Evolutionary conservation across 495 filamentous ascomycete species (phyloP).

Genomic region (Hyaloscypha bicolor): DNA sequence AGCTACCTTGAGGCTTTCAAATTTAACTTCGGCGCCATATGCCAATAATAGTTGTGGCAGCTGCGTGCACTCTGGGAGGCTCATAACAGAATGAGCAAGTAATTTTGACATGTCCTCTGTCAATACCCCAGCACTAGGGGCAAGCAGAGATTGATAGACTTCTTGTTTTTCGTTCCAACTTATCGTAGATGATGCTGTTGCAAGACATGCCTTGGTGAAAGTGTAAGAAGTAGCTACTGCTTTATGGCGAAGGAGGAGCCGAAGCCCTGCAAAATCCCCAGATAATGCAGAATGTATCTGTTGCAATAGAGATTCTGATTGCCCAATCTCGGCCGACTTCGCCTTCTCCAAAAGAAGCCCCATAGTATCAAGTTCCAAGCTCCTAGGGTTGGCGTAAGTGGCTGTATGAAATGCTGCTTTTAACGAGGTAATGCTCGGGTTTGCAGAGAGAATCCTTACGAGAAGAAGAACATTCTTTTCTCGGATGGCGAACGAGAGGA

Average conservation of each 20-base stretch:
- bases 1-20: constrained; percentile 13
- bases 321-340: constrained; percentile 20
- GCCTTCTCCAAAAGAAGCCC: constrained; percentile 16
- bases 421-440: constrained; percentile 8
- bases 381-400: not conserved
- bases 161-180: constrained; percentile 18
- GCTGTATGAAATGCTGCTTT: constrained; percentile 14
- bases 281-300: constrained; percentile 12
- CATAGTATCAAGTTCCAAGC: constrained; percentile 14
- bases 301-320: constrained; percentile 12
- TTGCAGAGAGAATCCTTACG: constrained; percentile 6
- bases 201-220: constrained; percentile 8
- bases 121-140: not conserved
- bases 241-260: constrained; percentile 20
- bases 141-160: constrained; percentile 4
- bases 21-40: constrained; percentile 3
- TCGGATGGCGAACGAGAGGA: constrained; percentile 17
- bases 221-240: constrained; percentile 15
- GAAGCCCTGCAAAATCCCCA: constrained; percentile 13
- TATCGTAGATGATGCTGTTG: constrained; percentile 10
- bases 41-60: constrained; percentile 16
- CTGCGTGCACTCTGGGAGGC: constrained; percentile 3
- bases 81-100: constrained; percentile 9
- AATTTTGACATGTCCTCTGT: constrained; percentile 7
- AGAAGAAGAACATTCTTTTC: constrained; percentile 14